A percentile compares a stretch with the other conserved stretches of the same genome.
These are phyloP conservation scores for Serendipita sp. DNA, from an alignment of 768 basidiomycete species.

Conservation along the genomic window DNA sequence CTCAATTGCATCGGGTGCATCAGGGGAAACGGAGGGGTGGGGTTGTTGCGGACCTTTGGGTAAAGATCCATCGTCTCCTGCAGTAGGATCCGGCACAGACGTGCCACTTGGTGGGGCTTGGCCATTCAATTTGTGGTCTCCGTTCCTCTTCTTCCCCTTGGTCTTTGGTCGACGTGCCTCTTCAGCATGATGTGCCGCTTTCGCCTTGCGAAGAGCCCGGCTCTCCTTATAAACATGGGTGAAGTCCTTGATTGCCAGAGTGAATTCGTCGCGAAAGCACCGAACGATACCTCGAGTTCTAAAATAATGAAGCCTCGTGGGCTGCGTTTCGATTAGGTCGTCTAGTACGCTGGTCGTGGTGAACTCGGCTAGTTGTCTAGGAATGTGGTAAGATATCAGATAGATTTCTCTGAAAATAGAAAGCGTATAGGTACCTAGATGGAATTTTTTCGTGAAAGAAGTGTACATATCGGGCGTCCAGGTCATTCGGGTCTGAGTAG, in stretches of 20 bases:
- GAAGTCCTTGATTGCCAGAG: conserved; percentile 60
- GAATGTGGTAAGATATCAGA: conserved; percentile 13
- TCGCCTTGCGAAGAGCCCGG: conserved; percentile 50
- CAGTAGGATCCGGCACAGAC: conserved; percentile 22
- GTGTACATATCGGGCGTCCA: conserved; percentile 75
- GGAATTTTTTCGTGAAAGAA: conserved; percentile 95
- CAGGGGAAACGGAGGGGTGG: conserved; percentile 60
- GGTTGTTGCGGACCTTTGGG: conserved; percentile 32
- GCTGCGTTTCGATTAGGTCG: conserved; percentile 54
- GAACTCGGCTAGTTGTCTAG: conserved; percentile 70
- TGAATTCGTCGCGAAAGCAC: conserved; percentile 73
- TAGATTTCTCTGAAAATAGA: conserved; percentile 10
- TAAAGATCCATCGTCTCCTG: conserved; percentile 28
- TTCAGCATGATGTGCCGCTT: conserved; percentile 32
- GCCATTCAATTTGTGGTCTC: conserved; percentile 32
- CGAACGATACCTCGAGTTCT: conserved; percentile 84
- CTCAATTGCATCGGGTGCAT: conserved; percentile 77
- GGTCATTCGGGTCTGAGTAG: conserved; percentile 49
- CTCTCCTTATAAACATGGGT: conserved; percentile 68
- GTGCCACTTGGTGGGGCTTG: conserved; percentile 58
- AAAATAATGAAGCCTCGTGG: conserved; percentile 69
- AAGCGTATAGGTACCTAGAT: conserved; percentile 43
- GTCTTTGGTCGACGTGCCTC: conserved; percentile 26
- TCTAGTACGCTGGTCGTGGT: conserved; percentile 67
- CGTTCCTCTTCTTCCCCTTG: conserved; percentile 39